phyloP scores from a whole-genome alignment of 1,284 basidiomycete species.

The Erythrobasidium hasegawianum region DNA sequence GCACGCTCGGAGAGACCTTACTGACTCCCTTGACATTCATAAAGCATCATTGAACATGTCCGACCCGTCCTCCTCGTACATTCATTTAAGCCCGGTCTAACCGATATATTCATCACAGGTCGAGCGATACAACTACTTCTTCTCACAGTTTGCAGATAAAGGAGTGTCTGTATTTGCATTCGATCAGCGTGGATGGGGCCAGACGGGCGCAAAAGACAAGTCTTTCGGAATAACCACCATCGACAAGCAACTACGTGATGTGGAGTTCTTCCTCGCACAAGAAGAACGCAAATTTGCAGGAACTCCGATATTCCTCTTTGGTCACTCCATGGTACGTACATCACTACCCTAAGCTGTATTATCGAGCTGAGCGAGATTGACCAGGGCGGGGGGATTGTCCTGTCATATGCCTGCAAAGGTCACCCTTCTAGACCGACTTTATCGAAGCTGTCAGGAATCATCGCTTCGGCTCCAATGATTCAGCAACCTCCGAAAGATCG shows the following conservation, averaged over 20 bases:
- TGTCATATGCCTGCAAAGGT: constrained; percentile 14
- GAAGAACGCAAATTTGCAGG: constrained; percentile 36
- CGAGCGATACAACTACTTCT: constrained; percentile 50
- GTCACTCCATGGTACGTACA: constrained; percentile 50
- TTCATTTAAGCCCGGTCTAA: neutral
- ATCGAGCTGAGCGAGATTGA: neutral
- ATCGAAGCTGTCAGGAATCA: constrained; percentile 14
- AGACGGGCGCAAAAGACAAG: constrained; percentile 46
- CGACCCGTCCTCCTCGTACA: neutral
- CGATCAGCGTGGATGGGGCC: constrained; percentile 51
- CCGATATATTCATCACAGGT: constrained; percentile 30
- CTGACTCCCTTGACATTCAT: neutral
- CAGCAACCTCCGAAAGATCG: constrained; percentile 14
- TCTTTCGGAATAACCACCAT: constrained; percentile 50
- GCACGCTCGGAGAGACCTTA: neutral
- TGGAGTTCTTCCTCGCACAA: constrained; percentile 45
- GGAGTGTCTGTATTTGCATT: constrained; percentile 50
- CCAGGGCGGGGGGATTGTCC: constrained; percentile 23
- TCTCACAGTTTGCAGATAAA: constrained; percentile 47
- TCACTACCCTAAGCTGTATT: neutral
- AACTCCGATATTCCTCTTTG: constrained; percentile 49
- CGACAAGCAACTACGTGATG: constrained; percentile 48
- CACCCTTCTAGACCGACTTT: constrained; percentile 6
- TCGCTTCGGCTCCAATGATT: constrained; percentile 27
- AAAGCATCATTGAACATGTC: constrained; percentile 49